Evolutionary conservation across 768 basidiomycete species (phyloP).

Genomic region (Multifurca ochricompacta): DNA sequence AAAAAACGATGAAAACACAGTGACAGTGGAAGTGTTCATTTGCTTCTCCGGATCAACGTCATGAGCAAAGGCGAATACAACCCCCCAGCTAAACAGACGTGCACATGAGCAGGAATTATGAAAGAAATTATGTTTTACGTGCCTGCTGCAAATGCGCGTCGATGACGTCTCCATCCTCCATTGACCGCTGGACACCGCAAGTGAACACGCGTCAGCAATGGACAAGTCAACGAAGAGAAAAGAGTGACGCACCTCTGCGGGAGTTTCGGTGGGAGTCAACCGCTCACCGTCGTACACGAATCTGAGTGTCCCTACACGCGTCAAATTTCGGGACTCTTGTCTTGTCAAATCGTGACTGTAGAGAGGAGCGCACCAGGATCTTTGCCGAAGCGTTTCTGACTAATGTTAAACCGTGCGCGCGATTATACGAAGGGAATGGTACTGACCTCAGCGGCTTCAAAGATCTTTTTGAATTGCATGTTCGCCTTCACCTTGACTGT

Average conservation of each 20-base stretch:
- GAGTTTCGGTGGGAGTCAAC: conserved; percentile 13
- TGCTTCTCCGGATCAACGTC: background rate
- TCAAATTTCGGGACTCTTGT: background rate
- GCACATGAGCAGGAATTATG: background rate
- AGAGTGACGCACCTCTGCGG: conserved; percentile 7
- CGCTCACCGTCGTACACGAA: conserved; percentile 20
- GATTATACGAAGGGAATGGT: background rate
- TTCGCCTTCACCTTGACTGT: conserved; percentile 21
- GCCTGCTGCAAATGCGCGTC: conserved; percentile 19
- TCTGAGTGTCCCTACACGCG: conserved; percentile 12
- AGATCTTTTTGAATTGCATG: conserved; percentile 20
- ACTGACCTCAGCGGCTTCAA: conserved; percentile 19
- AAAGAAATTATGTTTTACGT: background rate
- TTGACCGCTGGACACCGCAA: background rate
- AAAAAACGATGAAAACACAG: background rate
- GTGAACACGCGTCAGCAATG: background rate
- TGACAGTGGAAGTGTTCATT: background rate
- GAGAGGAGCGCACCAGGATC: conserved; percentile 17
- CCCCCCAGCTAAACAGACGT: conserved; percentile 8
- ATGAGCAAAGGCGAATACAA: background rate
- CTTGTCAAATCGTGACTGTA: background rate
- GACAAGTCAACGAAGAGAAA: background rate
- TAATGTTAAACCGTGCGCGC: background rate
- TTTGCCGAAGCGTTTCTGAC: conserved; percentile 17
- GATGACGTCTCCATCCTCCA: conserved; percentile 20